Percentiles rank a stretch among this genome's conserved stretches.
Conservation (phyloP, 2,329 filamentous ascomycete genomes). For the Alternaria postmessia region DNA sequence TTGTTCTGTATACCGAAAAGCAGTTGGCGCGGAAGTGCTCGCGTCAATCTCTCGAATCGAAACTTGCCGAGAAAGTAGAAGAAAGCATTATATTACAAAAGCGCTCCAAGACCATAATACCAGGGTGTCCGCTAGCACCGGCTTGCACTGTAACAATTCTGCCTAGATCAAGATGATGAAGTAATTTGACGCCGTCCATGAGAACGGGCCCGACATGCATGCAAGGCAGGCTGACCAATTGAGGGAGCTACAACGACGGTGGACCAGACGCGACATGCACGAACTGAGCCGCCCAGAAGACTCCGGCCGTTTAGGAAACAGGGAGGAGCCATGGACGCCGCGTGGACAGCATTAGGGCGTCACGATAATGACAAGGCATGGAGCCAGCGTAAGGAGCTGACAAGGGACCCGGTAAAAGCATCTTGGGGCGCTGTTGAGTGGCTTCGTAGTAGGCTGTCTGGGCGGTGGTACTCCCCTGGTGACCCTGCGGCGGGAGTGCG, state of each 20-base stretch:
- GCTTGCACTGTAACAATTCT: conserved; percentile 4
- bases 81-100: conserved; percentile 2
- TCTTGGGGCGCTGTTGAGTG: conserved; percentile 4
- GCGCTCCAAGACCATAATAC: conserved; percentile 3
- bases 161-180: conserved; percentile 26
- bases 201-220: conserved; percentile 21
- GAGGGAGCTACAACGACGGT: not conserved
- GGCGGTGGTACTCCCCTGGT: conserved; percentile 14
- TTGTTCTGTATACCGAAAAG: conserved; percentile 17
- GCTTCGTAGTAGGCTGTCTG: conserved; percentile 5
- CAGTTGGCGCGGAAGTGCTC: conserved; percentile 3
- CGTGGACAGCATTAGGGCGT: conserved; percentile 33
- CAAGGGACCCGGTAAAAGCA: conserved; percentile 23
- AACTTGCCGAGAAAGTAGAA: conserved; percentile 6
- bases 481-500: conserved; percentile 21
- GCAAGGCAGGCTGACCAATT: conserved; percentile 22
- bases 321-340: conserved; percentile 35
- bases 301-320: conserved; percentile 14
- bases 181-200: conserved; percentile 24
- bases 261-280: conserved; percentile 25
- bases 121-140: conserved; percentile 5
- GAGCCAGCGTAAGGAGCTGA: conserved; percentile 11
- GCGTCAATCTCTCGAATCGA: conserved; percentile 4
- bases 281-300: conserved; percentile 21
- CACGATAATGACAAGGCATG: conserved; percentile 28